Evolutionary conservation across 352 stramenopile genomes (phyloP), one percentile per base, ranked within the genome.

Genomic region (Aphanomyces cochlioides): DNA sequence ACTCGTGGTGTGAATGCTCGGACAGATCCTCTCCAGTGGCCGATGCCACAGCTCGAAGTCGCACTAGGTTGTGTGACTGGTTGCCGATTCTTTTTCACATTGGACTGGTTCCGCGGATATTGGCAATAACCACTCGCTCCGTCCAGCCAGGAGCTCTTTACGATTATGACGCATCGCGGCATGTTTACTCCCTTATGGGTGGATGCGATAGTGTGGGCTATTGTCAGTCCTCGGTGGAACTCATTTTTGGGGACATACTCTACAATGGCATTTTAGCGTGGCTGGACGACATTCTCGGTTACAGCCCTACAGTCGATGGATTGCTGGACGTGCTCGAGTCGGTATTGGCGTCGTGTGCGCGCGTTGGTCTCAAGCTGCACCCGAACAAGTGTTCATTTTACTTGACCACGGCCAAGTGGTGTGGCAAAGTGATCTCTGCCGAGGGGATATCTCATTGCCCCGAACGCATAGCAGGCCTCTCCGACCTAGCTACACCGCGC

Each of bases 51-150:
- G 3, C 4, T 74, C 2, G 72, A 34, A 50, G 43, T 50, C 43
- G 43, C 43, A 12, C 43, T 75, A 3, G 56, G n/a, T 34, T 39
- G 37, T 12, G 6, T 72, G 3, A 66, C 56, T 43, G 53, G 54
- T 12, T 56, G 61, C 0, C 57, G 47, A 21, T 36, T 72, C 5
- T 75, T 67, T 56, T 77, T 79, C 34, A 47, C 67, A 0, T 40
- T 76, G 0, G 75, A 78, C 37, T 79, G 69, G 73, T 75, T 77
- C 19, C 17, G 43, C 8, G 69, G 69, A 0, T 78, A 78, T 38
- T 75, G 66, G 72, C 54, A 73, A 53, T 39, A 73, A 7, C 50
- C 19, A 19, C 54, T 75, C 5, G 28, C 66, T 28, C 65, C 54
- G 7, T 43, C 67, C 39, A 57, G 10, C 7, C 67, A 73, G 61